Evolutionary conservation across 208 protist genomes (phyloP), one percentile per base, ranked within the genome.

Genomic region (Angomonas deanei): DNA sequence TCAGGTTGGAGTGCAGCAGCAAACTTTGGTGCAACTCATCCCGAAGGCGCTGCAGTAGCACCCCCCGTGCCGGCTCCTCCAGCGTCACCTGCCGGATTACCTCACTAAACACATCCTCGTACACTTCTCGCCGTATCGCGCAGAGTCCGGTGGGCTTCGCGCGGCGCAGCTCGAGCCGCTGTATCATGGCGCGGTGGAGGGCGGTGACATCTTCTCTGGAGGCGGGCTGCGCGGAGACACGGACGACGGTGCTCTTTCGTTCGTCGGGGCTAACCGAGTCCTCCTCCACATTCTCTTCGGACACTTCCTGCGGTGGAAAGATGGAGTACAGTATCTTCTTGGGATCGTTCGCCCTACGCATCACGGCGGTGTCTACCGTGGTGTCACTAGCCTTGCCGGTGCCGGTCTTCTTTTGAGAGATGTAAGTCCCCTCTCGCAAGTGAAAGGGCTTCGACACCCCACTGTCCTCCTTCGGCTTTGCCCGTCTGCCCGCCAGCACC

Each of bases 31-130:
- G 64, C 27, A 97, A 61, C 70, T 99, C 98, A 50, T 99, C 97
- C 0, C 97, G 72, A 47, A 99, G 79, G 10, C 97, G 88, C 30
- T 98, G 80, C 27, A 99, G 77, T 65, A 99, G 78, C 42, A 99
- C 75, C 13, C 98, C 98, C 2, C 98, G 77, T 66, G 98, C 97
- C 3, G 96, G 91, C 64, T 98, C 98, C 61, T 98, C 97, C n/a
- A 99, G 71, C 10, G 98, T 98, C 15, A 98, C 80, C 72, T 99
- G 91, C 3, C 98, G 93, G 60, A 99, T 98, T 11, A 99, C 65
- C 70, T 92, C 87, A 70, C 93, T 96, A 73, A 99, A 99, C n/a
- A 92, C 74, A 65, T 99, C 97, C 11, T 82, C 33, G 70, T 99
- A 99, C 3, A 99, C 76, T 68, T 98, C 93, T 42, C 97, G 91